Evolutionary conservation across 352 stramenopile genomes (phyloP).

Genomic region (Phytophthora fragariaefolia): DNA sequence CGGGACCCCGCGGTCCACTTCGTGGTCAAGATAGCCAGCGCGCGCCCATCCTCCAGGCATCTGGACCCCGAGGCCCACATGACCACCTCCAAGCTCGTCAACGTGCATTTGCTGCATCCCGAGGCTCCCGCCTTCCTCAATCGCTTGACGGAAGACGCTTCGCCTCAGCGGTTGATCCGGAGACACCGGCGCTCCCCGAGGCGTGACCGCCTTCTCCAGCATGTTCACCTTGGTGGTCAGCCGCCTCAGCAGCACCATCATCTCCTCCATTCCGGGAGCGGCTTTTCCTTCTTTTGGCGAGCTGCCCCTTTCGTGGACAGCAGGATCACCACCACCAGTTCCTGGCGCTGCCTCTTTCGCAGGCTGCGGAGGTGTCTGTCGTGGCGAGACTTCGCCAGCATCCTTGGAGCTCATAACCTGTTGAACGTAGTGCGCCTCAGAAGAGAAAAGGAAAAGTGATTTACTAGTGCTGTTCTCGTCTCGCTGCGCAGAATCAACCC

Average conservation of each 20-base stretch:
- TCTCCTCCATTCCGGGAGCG: neutral
- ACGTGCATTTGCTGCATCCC: constrained; percentile 4
- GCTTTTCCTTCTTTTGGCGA: constrained; percentile 1
- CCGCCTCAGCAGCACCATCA: neutral
- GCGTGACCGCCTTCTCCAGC: constrained; percentile 8
- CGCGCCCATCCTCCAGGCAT: constrained; percentile 1
- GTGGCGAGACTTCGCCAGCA: neutral
- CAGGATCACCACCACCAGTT: neutral
- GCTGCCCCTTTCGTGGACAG: neutral
- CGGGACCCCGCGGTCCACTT: neutral
- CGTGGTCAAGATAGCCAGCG: neutral
- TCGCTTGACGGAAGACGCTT: constrained; percentile 5
- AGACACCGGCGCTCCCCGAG: neutral
- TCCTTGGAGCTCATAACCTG: constrained; percentile 7
- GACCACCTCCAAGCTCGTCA: neutral
- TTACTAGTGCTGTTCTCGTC: neutral
- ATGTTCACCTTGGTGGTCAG: constrained; percentile 4
- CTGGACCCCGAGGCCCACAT: neutral
- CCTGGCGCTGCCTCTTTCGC: constrained; percentile 4
- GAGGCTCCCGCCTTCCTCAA: constrained; percentile 8
- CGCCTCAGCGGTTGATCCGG: neutral
- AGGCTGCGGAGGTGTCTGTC: neutral
- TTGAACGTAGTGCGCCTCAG: neutral
- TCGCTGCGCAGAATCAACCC: neutral
- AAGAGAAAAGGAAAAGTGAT: neutral